Base-by-base conservation (phyloP, 2,329 filamentous ascomycete species). In the Colletotrichum euphorbiae region DNA sequence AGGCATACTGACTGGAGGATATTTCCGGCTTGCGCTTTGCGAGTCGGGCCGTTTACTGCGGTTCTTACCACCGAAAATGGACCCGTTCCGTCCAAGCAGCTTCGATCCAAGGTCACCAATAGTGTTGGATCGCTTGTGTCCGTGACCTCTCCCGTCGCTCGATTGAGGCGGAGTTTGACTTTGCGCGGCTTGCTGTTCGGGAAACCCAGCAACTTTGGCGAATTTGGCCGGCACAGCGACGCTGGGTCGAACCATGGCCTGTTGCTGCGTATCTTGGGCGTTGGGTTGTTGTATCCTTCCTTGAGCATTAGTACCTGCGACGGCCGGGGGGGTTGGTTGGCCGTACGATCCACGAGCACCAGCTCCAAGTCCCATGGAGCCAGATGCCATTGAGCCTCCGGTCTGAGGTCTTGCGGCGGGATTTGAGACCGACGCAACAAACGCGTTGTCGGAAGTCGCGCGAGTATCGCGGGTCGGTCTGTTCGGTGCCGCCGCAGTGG, bases 1-100 rank as follows among this genome's bases (percentile, higher is more conserved):
- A 70, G 91, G 88, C 93, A 98, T 97, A 81, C 94, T 97, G 54
- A 95, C 92, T 4, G 95, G 95, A 63, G 95, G 95, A 75, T 98
- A 97, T 71, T 87, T 90, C 77, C 89, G 90, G 60, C 87, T 82
- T 46, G 69, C 71, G 21, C 69, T 63, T 61, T 73, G 76, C 62
- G 77, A 74, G 64, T 85, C 86, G 8, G 81, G 74, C 68, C 85
- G 82, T 77, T 85, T 87, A 40, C 24, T 67, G 75, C 85, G 84
- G 72, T 78, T 78, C 75, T 83, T 82, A 43, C 88, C 85, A n/a
- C 91, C 90, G 76, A 96, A 94, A 67, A 96, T 85, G 8, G 93
- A 96, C 13, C 91, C 92, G 72, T 90, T 93, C 70, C 94, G 90
- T 46, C 93, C 93, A 79, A 97, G 92, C 40, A 97, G 83, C 80